Evolutionary conservation across 805 yeast genomes (phyloP).

Genomic region (Wickerhamiella musiphila): DNA sequence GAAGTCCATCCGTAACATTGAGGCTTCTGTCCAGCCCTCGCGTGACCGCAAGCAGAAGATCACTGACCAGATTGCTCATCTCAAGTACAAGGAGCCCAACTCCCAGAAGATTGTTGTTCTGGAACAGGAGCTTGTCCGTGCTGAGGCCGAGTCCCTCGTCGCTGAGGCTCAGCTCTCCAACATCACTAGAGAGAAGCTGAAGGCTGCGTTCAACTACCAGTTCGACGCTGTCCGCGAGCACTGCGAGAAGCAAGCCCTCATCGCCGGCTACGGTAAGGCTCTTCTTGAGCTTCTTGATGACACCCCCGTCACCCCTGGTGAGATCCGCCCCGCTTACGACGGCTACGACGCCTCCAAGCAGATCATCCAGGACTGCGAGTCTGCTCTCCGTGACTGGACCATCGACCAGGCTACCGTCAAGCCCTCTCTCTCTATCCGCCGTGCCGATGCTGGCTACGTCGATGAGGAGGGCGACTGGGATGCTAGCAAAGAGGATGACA

Average conservation of each 20-base stretch:
- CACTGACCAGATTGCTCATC: conserved; percentile 92
- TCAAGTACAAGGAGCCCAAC: conserved; percentile 96
- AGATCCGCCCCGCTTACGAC: conserved; percentile 94
- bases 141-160: conserved; percentile 96
- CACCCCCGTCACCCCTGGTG: conserved; percentile 97
- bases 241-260: conserved; percentile 88
- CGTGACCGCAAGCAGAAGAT: conserved; percentile 96
- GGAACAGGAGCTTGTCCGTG: conserved; percentile 97
- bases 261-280: conserved; percentile 98
- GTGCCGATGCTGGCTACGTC: conserved; percentile 30
- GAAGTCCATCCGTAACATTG: conserved; percentile 89
- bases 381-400: conserved; percentile 92
- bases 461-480: conserved; percentile 26
- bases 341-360: conserved; percentile 97
- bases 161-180: conserved; percentile 98
- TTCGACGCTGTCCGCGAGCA: conserved; percentile 90
- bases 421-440: conserved; percentile 79
- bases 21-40: conserved; percentile 94
- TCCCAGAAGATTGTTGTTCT: conserved; percentile 88
- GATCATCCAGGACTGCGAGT: conserved; percentile 92
- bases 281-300: conserved; percentile 89
- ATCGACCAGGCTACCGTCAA: conserved; percentile 87
- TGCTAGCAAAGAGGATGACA: conserved; percentile 22
- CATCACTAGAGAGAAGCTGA: conserved; percentile 93
- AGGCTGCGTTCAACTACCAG: conserved; percentile 94